phyloP scores from a whole-genome alignment of 2,329 filamentous ascomycete genomes.

The Parastagonospora avenae region DNA sequence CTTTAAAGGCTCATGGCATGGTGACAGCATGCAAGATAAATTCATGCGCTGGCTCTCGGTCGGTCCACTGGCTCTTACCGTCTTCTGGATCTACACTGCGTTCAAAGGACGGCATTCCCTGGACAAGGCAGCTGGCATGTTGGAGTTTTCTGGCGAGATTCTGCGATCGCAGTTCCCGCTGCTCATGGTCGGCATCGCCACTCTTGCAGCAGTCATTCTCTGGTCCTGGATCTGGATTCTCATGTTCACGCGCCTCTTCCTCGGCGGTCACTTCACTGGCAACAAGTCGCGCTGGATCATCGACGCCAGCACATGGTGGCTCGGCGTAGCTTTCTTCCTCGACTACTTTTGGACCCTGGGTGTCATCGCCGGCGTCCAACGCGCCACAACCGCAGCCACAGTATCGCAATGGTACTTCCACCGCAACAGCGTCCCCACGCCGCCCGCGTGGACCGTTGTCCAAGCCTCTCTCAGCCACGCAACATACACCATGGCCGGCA shows the following conservation, averaged over 20 bases:
- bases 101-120: constrained; percentile 80
- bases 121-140: constrained; percentile 80
- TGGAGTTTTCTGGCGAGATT: constrained; percentile 91
- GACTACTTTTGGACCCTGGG: constrained; percentile 96
- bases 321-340: constrained; percentile 88
- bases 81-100: constrained; percentile 83
- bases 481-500: constrained; percentile 85
- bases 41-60: constrained; percentile 87
- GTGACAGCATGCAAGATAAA: constrained; percentile 80
- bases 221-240: constrained; percentile 97
- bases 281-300: constrained; percentile 71
- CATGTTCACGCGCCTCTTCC: constrained; percentile 95
- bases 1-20: constrained; percentile 76
- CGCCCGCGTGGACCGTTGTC: constrained; percentile 81
- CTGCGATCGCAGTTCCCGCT: constrained; percentile 83
- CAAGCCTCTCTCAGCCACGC: constrained; percentile 82
- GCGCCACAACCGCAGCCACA: constrained; percentile 89
- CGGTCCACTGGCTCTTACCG: constrained; percentile 73
- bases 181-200: constrained; percentile 79
- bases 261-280: constrained; percentile 80
- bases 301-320: constrained; percentile 88
- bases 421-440: constrained; percentile 77
- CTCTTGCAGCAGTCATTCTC: constrained; percentile 73
- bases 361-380: constrained; percentile 85
- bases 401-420: constrained; percentile 99